Base-by-base conservation (phyloP, 108 stramenopile genomes). In the Cyclotella atomus region DNA sequence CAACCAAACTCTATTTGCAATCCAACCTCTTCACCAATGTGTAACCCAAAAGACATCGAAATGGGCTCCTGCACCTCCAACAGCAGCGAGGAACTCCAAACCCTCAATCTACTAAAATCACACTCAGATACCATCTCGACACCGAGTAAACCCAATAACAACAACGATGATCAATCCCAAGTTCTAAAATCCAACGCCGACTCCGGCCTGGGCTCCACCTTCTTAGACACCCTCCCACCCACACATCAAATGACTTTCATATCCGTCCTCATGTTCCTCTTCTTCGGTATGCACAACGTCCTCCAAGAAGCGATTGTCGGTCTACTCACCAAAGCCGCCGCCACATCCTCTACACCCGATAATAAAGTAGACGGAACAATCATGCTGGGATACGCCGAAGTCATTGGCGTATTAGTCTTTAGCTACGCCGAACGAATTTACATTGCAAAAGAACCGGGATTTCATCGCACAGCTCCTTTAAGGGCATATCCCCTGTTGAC, bases 341-440 rank as follows among this genome's bases (percentile, higher is more conserved):
- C 66, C 56, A 17, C 64, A 47, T 63, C 74, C 52, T 43, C 52
- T 8, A n/a, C 66, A n/a, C n/a, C n/a, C n/a, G n/a, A n/a, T n/a
- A n/a, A n/a, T 54, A 63, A 65, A 50, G 41, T 73, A 20, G 63
- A 70, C 46, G 69, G 59, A 2, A 79, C 77, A 16, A 60, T 81
- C 35, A 84, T 84, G 84, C 78, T 91, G 23, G 91, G 91, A 2
- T 88, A 87, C 25, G 70, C 88, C 20, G 91, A 91, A 69, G 86
- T 86, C 2, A 36, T 88, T 8, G 91, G 91, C 12, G 87, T 89
- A 2, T 52, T 84, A 12, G 56, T 75, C 10, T 89, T 78, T 45
- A 78, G 85, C 14, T 80, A 76, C 44, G 47, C 76, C 25, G 81
- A 82, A 52, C 76, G 81, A 33, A 57, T 67, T 14, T 21, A 71